Conservation (phyloP, 106 monocot species). For the Vanilla planifolia region DNA sequence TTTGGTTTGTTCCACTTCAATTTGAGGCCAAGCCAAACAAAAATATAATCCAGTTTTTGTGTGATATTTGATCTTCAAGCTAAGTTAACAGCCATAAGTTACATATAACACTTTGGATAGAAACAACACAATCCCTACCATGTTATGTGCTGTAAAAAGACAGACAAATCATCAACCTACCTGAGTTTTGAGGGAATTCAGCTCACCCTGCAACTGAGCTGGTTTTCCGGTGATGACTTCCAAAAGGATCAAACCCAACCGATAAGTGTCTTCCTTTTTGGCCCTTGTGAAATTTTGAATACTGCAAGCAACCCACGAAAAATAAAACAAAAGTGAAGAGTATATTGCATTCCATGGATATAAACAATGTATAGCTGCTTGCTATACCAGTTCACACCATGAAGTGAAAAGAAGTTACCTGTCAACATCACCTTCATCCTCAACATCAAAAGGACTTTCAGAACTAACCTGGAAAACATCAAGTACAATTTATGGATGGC, state of each 20-base stretch:
- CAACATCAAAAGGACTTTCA: constrained; percentile 34
- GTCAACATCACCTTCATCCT: constrained; percentile 28
- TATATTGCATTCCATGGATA: no score
- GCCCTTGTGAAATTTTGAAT: constrained; percentile 6
- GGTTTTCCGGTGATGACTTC: constrained; percentile 27
- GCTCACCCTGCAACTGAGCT: constrained; percentile 4
- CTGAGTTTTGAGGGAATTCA: constrained; percentile 18
- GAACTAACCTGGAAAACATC: constrained; percentile 32
- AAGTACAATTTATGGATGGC: neutral
- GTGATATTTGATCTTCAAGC: no score
- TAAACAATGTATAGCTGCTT: no score
- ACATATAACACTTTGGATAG: no score
- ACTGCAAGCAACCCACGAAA: neutral
- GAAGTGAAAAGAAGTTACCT: constrained; percentile 25
- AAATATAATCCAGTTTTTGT: no score
- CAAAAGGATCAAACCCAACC: constrained; percentile 26
- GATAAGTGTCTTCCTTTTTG: constrained; percentile 30
- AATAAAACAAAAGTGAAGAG: neutral
- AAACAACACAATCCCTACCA: no score
- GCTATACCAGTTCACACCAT: neutral
- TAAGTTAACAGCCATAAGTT: no score
- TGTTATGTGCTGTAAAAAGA: no score
- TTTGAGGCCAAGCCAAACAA: no score
- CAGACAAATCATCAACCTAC: no score
- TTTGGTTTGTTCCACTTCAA: no score